phyloP scores from a whole-genome alignment of 345 rosid genomes.

The Eucalyptus fibrosa region DNA sequence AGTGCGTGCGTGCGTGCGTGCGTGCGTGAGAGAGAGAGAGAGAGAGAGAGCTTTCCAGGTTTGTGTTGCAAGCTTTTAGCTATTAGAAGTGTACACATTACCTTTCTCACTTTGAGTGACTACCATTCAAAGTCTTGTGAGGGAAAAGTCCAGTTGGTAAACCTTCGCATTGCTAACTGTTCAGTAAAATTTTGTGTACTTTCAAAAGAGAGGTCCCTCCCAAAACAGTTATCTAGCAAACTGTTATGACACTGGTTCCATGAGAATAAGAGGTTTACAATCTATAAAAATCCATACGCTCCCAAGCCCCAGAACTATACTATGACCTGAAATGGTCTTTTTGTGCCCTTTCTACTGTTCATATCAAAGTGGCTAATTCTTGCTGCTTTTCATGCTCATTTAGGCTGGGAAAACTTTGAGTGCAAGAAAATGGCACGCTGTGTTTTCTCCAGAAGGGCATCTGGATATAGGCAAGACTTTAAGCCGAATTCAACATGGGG shows the following conservation, averaged over 20 bases:
- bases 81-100: neutral
- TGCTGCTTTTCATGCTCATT: constrained; percentile 1
- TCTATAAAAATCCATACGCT: neutral
- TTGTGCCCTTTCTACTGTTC: neutral
- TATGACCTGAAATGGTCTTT: neutral
- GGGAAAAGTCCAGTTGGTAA: neutral
- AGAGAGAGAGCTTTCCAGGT: neutral
- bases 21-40: neutral
- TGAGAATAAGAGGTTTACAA: neutral
- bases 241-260: neutral
- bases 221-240: neutral
- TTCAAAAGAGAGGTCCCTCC: neutral
- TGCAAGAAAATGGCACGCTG: constrained; percentile 93
- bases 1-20: neutral
- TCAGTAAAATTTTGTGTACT: neutral
- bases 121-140: neutral
- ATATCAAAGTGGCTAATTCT: neutral
- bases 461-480: constrained; percentile 82
- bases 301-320: neutral
- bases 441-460: constrained; percentile 63
- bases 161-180: neutral
- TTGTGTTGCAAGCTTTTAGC: neutral
- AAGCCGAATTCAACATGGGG: constrained; percentile 76
- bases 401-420: constrained; percentile 99
- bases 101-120: neutral